Conservation (phyloP, 2,329 filamentous ascomycete genomes). For the Alternaria sp. region DNA sequence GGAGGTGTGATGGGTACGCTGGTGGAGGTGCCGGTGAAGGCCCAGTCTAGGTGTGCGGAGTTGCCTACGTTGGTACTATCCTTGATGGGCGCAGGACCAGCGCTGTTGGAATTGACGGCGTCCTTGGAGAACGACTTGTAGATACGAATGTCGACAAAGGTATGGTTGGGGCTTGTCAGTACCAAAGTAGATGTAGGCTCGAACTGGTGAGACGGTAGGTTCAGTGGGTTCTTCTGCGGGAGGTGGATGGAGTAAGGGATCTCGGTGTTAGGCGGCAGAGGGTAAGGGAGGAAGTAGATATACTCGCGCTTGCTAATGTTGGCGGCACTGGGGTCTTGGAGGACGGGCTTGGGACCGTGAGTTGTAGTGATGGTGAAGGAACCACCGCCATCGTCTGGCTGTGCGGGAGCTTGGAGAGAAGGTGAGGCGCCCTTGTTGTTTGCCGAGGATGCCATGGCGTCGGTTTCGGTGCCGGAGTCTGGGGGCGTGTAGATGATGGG, state of each 20-base stretch:
- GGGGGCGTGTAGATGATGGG: constrained; percentile 13
- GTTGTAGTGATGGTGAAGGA: constrained; percentile 8
- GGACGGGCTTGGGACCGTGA: background rate
- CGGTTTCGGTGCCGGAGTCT: background rate
- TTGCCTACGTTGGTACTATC: constrained; percentile 18
- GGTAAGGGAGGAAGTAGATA: constrained; percentile 63
- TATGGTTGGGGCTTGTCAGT: constrained; percentile 63
- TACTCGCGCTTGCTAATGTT: constrained; percentile 54
- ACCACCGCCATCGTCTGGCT: background rate
- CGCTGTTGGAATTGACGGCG: background rate
- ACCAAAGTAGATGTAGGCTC: constrained; percentile 71
- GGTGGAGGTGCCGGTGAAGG: constrained; percentile 61
- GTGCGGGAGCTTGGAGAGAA: background rate
- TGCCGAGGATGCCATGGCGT: constrained; percentile 1
- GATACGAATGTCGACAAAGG: constrained; percentile 69
- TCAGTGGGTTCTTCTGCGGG: constrained; percentile 33
- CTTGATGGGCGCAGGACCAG: constrained; percentile 5
- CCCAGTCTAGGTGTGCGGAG: constrained; percentile 65
- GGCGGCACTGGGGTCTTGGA: constrained; percentile 5
- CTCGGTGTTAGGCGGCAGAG: constrained; percentile 29
- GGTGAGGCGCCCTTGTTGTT: background rate
- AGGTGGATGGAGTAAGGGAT: constrained; percentile 39
- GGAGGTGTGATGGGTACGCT: constrained; percentile 38
- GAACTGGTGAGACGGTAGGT: constrained; percentile 22
- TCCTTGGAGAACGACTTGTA: constrained; percentile 36